A percentile compares a stretch with the other conserved stretches of the same genome.
Evolutionary conservation across 2,329 filamentous ascomycete species (phyloP).

Genomic region (Kalaharituber pfeilii): DNA sequence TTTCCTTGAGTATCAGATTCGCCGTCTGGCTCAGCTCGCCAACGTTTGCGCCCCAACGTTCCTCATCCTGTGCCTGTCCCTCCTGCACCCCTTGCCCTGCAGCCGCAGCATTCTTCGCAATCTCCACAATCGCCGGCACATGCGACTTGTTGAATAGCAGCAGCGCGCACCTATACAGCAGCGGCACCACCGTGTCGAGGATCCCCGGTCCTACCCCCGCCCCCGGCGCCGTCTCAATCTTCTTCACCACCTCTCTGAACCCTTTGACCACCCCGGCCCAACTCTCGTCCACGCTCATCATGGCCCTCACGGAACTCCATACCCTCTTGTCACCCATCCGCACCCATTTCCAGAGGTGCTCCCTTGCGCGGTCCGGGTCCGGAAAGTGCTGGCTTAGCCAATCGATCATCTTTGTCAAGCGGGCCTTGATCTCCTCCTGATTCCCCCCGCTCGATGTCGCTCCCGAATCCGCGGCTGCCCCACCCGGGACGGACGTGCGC

Average conservation of each 20-base stretch:
- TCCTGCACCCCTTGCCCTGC: slow-evolving; percentile 29
- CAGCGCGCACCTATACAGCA: slow-evolving; percentile 68
- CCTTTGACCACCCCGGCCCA: slow-evolving; percentile 82
- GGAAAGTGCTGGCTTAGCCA: slow-evolving; percentile 60
- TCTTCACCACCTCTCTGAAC: slow-evolving; percentile 74
- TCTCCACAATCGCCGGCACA: slow-evolving; percentile 73
- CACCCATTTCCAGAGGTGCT: slow-evolving; percentile 76
- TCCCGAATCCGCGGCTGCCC: neutral
- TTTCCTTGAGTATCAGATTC: slow-evolving; percentile 36
- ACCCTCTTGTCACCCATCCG: slow-evolving; percentile 77
- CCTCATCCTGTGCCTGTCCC: neutral
- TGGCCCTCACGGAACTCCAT: slow-evolving; percentile 77
- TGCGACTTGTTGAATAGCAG: slow-evolving; percentile 91
- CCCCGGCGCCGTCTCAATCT: slow-evolving; percentile 50
- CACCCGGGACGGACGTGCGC: neutral
- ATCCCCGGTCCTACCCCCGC: slow-evolving; percentile 3
- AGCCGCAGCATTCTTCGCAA: slow-evolving; percentile 43
- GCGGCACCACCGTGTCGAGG: slow-evolving; percentile 54
- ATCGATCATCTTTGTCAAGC: slow-evolving; percentile 54
- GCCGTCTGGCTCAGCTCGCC: neutral
- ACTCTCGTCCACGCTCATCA: slow-evolving; percentile 69
- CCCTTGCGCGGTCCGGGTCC: slow-evolving; percentile 51
- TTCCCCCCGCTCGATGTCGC: slow-evolving; percentile 35
- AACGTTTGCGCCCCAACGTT: neutral
- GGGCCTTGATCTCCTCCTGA: slow-evolving; percentile 47